Conservation (phyloP, 2,329 filamentous ascomycete species). For the Alternaria conjuncta region DNA sequence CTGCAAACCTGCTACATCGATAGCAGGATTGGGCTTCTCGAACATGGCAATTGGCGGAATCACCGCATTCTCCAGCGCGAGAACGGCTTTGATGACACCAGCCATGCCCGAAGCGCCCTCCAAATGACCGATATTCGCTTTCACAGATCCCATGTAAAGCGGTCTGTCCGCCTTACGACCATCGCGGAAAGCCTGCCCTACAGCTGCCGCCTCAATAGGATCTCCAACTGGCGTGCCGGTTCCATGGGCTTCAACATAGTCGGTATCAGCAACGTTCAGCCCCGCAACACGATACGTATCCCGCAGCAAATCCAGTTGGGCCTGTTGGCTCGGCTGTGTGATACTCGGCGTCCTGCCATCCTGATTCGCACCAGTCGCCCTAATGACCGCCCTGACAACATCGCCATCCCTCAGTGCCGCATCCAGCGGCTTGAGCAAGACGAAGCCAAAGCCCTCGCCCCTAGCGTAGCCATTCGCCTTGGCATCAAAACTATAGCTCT, state of each 20-base stretch:
- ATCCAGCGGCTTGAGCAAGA: constrained; percentile 56
- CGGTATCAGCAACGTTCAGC: constrained; percentile 1
- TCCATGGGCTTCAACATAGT: constrained; percentile 20
- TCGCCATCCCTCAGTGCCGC: constrained; percentile 18
- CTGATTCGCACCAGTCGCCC: constrained; percentile 23
- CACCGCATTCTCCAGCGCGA: constrained; percentile 41
- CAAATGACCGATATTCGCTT: constrained; percentile 31
- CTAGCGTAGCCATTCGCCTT: constrained; percentile 66
- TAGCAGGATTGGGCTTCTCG: constrained; percentile 17
- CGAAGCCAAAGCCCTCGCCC: constrained; percentile 64
- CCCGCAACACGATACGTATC: constrained; percentile 8
- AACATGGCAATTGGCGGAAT: constrained; percentile 36
- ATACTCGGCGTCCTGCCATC: constrained; percentile 13
- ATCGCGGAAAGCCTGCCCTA: constrained; percentile 9
- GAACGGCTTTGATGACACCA: constrained; percentile 29
- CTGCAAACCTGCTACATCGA: constrained; percentile 12
- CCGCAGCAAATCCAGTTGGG: constrained; percentile 36
- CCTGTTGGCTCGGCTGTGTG: constrained; percentile 50
- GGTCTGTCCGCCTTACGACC: background rate
- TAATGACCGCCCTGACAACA: constrained; percentile 28
- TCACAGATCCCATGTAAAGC: constrained; percentile 21
- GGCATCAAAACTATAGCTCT: constrained; percentile 1
- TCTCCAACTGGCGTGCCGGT: constrained; percentile 14
- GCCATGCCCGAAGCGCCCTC: constrained; percentile 26
- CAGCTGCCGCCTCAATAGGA: constrained; percentile 11